Evolutionary conservation across 176 grass and related monocot species (phyloP).

Genomic region (Melocanna baccifera): DNA sequence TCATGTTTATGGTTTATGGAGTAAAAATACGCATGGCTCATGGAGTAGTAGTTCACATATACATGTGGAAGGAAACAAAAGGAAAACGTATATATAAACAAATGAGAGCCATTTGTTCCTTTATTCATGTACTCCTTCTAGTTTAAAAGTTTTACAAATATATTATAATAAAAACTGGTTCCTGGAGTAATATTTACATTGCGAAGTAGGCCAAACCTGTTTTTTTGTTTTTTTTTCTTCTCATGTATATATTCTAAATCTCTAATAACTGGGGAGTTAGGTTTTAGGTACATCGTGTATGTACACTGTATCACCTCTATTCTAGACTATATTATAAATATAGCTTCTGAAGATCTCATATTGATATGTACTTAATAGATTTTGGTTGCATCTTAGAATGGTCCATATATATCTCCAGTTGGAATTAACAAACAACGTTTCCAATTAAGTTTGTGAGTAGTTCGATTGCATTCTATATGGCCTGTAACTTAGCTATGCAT

Average conservation of each 20-base stretch:
- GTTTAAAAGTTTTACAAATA: background rate
- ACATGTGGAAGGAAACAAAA: background rate
- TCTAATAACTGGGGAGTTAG: background rate
- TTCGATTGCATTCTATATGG: background rate
- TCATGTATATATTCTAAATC: background rate
- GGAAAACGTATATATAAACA: background rate
- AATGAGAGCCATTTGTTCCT: background rate
- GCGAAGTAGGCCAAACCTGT: background rate
- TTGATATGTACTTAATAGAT: background rate
- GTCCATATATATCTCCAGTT: background rate
- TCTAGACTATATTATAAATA: background rate
- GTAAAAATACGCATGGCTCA: constrained; percentile 9
- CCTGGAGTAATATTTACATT: background rate
- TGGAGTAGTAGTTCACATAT: background rate
- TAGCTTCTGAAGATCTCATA: background rate
- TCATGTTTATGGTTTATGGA: background rate
- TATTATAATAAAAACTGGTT: background rate
- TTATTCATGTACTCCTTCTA: background rate
- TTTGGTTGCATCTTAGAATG: background rate
- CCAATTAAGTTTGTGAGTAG: background rate
- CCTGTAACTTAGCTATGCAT: background rate
- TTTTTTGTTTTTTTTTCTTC: background rate
- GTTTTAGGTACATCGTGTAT: background rate
- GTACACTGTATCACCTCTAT: background rate
- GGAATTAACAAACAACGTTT: background rate